Base-by-base conservation (phyloP, 176 grass and related monocot genomes). In the Cymbopogon citratus region DNA sequence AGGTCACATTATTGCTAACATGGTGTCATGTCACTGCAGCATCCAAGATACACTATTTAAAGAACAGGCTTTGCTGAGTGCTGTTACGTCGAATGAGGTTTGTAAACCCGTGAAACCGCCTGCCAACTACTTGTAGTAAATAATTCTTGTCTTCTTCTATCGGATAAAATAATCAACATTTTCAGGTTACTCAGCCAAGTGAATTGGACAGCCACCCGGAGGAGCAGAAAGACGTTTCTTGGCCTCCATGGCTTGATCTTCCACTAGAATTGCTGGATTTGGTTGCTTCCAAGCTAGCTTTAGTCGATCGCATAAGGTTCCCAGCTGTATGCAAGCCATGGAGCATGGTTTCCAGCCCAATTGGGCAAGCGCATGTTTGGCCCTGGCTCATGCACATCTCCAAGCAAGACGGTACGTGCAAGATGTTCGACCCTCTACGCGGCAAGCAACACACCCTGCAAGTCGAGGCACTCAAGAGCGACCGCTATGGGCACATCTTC, bases 261-360 rank as follows among this genome's bases (percentile, higher is more conserved):
- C 71, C 61, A 10, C 19, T 18, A 57, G 69, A 82, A 5, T 75
- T 87, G 70, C 31, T 82, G 1, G 21, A 76, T 31, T 27, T 69
- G 35, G 4, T 82, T 7, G 35, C 68, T 33, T 31, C 36, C 28
- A 61, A 51, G 9, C 61, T 82, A 9, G 76, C 41, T 14, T 67
- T 82, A 13, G 60, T 76, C 0, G 78, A 87, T 6, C 56, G 44
- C 5, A 8, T 87, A 43, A 35, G 43, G 6, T 66, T 87, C 46
- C 31, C 44, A 68, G 59, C 85, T 0, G 41, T 87, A 35, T 76
- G 70, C 78, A 82, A 87, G 29, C 10, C 41, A 26, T 87, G 85
- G 69, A 74, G 52, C 29, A 65, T 1, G n/a, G 21, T 87, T 19
- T 57, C 60, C 23, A 82, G 1, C 73, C 12, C 12, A 14, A 1